phyloP scores from a whole-genome alignment of 495 filamentous ascomycete genomes.

The Lophiotrema nucula region DNA sequence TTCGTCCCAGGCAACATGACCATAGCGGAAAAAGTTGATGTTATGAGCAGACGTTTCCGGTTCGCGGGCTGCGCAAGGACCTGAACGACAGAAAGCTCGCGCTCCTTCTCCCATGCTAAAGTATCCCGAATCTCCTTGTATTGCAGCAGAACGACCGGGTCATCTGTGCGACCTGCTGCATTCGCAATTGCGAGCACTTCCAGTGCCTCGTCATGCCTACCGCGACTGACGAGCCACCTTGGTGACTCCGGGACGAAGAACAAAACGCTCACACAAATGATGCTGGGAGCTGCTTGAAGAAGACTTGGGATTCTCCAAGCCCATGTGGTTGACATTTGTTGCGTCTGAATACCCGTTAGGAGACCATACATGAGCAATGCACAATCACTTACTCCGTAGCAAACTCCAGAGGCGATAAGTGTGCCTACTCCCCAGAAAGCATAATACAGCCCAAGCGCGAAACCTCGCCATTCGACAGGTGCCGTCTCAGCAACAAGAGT shows the following conservation, averaged over 20 bases:
- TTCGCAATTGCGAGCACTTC: slow-evolving; percentile 53
- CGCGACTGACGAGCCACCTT: slow-evolving; percentile 56
- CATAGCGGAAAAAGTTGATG: slow-evolving; percentile 1
- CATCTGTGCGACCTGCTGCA: slow-evolving; percentile 43
- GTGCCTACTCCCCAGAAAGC: slow-evolving; percentile 1
- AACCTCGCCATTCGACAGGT: slow-evolving; percentile 1
- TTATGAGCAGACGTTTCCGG: slow-evolving; percentile 3
- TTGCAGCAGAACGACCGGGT: slow-evolving; percentile 30
- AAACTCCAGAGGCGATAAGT: neutral
- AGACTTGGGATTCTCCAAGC: slow-evolving; percentile 14
- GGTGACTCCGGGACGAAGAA: slow-evolving; percentile 55
- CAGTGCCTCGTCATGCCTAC: slow-evolving; percentile 50
- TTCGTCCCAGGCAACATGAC: slow-evolving; percentile 18
- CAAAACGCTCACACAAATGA: slow-evolving; percentile 28
- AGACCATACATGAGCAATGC: neutral
- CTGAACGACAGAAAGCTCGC: neutral
- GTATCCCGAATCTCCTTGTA: slow-evolving; percentile 16
- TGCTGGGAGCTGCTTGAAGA: slow-evolving; percentile 6
- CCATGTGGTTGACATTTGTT: slow-evolving; percentile 12
- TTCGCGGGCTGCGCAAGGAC: neutral
- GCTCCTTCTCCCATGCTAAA: slow-evolving; percentile 8
- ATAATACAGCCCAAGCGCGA: slow-evolving; percentile 11
- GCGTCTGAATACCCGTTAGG: neutral
- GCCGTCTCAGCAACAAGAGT: slow-evolving; percentile 5
- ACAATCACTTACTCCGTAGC: slow-evolving; percentile 1